Evolutionary conservation across 129 eudicot species (phyloP).

Genomic region (Smallanthus sonchifolius): DNA sequence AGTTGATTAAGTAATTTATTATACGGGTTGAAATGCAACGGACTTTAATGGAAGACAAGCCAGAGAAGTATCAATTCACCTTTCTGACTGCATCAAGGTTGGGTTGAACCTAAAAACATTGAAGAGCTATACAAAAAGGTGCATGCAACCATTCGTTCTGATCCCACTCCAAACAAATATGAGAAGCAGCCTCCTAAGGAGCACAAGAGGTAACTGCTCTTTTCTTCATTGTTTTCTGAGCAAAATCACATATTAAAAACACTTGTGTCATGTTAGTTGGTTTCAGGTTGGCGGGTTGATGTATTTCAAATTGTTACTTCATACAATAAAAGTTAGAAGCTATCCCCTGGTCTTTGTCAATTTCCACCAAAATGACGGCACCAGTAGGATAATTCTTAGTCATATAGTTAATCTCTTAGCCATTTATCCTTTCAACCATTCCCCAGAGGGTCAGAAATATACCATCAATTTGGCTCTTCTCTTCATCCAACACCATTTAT

Average conservation of each 20-base stretch:
- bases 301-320: too few relatives aligned
- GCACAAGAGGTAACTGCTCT: constrained; percentile 29
- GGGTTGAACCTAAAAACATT: constrained; percentile 53
- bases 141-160: constrained; percentile 76
- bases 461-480: too few relatives aligned
- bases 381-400: too few relatives aligned
- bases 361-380: too few relatives aligned
- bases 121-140: constrained; percentile 85
- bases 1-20: not conserved
- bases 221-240: not conserved
- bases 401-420: too few relatives aligned
- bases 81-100: constrained; percentile 54
- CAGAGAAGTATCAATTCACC: constrained; percentile 75
- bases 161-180: constrained; percentile 27
- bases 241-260: not conserved
- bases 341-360: too few relatives aligned
- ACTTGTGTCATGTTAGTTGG: not conserved
- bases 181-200: constrained; percentile 33
- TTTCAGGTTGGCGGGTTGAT: not conserved
- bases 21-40: not conserved
- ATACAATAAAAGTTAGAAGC: too few relatives aligned
- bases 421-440: too few relatives aligned
- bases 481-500: too few relatives aligned
- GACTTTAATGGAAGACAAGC: constrained; percentile 77
- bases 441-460: too few relatives aligned